These are phyloP conservation scores for Magnaporthiopsis incrustans DNA, from an alignment of 2,329 filamentous ascomycete genomes.

Conservation along the genomic window DNA sequence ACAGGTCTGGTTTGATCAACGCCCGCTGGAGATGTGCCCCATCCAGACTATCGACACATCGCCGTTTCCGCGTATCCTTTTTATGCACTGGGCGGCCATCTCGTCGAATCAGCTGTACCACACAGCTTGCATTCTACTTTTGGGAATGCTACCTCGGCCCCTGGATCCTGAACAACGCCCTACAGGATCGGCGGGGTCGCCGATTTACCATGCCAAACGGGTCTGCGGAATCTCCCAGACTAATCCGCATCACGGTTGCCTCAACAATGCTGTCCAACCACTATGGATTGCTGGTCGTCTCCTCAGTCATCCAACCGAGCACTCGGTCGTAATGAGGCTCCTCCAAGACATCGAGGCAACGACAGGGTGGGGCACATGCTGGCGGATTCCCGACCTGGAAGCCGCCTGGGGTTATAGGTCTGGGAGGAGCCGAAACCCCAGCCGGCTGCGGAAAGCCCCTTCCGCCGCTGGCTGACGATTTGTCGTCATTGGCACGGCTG, in stretches of 20 bases:
- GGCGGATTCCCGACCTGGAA: conserved; percentile 45
- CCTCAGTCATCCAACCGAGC: conserved; percentile 41
- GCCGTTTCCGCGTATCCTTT: conserved; percentile 45
- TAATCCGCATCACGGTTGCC: conserved; percentile 45
- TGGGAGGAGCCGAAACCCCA: background rate
- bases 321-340: conserved; percentile 28
- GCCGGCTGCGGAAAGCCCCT: background rate
- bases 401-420: conserved; percentile 30
- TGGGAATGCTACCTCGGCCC: conserved; percentile 31
- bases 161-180: conserved; percentile 10
- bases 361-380: conserved; percentile 45
- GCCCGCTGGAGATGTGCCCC: conserved; percentile 38
- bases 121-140: conserved; percentile 43
- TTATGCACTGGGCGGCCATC: conserved; percentile 45
- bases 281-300: conserved; percentile 47
- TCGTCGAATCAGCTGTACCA: conserved; percentile 51
- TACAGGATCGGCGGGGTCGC: conserved; percentile 24
- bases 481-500: background rate
- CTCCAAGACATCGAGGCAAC: conserved; percentile 41
- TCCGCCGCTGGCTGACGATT: background rate
- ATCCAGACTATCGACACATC: conserved; percentile 32
- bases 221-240: conserved; percentile 49
- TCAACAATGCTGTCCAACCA: conserved; percentile 51
- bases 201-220: conserved; percentile 46
- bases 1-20: conserved; percentile 36